Conservation (phyloP, 2,329 filamentous ascomycete species). For the Aspergillus neoniger region DNA sequence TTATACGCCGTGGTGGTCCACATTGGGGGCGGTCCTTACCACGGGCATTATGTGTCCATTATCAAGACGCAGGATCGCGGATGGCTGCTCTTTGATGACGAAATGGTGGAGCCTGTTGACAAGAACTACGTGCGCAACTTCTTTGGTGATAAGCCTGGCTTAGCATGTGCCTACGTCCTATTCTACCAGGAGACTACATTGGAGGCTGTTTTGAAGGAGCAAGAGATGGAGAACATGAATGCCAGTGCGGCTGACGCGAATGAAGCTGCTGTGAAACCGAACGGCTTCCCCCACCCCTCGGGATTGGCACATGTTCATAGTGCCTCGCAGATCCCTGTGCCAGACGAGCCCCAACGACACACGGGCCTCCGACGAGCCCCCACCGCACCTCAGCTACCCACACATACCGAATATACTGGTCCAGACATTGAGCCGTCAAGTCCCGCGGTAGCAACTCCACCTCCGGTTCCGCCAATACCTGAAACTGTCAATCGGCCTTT, state of each 20-base stretch:
- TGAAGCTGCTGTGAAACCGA: conserved; percentile 32
- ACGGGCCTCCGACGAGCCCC: conserved; percentile 40
- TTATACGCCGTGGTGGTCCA: conserved; percentile 96
- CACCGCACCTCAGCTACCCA: conserved; percentile 53
- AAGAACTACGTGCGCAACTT: conserved; percentile 96
- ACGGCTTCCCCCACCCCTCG: conserved; percentile 34
- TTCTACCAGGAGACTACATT: conserved; percentile 92
- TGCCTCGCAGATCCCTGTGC: conserved; percentile 37
- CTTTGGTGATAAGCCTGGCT: conserved; percentile 87
- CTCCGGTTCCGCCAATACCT: conserved; percentile 35
- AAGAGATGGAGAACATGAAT: conserved; percentile 71
- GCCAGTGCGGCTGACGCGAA: conserved; percentile 42
- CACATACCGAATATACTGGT: conserved; percentile 36
- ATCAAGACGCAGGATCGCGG: conserved; percentile 96
- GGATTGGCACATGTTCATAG: conserved; percentile 44
- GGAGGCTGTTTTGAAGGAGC: conserved; percentile 71
- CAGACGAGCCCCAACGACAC: conserved; percentile 38
- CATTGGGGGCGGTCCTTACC: conserved; percentile 93
- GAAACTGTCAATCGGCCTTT: conserved; percentile 34
- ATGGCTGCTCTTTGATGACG: conserved; percentile 96
- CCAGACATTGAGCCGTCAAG: conserved; percentile 23
- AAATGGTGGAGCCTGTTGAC: conserved; percentile 97
- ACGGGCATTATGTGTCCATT: conserved; percentile 96
- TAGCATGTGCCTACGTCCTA: conserved; percentile 93
- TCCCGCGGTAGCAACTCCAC: conserved; percentile 19